A percentile compares a stretch with the other conserved stretches of the same genome.
Evolutionary conservation across 805 yeast genomes (phyloP).

Genomic region (Pichia thaimueangensis): DNA sequence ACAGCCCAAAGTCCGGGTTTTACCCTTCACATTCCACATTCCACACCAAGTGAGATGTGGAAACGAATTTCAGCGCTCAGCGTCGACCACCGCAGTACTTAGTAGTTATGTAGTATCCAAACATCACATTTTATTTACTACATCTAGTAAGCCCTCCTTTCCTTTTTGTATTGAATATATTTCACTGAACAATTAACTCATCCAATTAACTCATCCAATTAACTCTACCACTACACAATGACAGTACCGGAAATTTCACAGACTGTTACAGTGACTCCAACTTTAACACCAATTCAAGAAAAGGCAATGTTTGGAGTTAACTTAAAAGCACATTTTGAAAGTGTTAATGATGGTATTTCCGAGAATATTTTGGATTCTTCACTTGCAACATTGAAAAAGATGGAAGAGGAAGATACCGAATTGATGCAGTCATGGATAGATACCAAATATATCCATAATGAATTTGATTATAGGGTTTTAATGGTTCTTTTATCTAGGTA

Average conservation of each 20-base stretch:
- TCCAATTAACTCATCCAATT: too few species aligned
- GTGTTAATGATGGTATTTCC: neutral
- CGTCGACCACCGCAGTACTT: too few species aligned
- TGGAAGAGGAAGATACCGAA: conserved; percentile 1
- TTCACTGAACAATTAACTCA: too few species aligned
- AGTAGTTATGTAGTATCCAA: too few species aligned
- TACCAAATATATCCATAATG: neutral
- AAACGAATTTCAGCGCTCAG: too few species aligned
- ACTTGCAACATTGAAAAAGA: conserved; percentile 1
- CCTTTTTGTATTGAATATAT: too few species aligned
- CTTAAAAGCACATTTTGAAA: neutral
- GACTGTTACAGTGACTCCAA: conserved; percentile 29
- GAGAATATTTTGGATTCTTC: conserved; percentile 9
- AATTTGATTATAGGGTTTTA: conserved; percentile 8
- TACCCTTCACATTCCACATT: too few species aligned
- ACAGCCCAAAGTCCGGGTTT: too few species aligned
- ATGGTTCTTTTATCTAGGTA: neutral
- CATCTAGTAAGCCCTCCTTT: too few species aligned
- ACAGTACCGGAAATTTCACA: neutral
- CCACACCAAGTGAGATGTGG: too few species aligned
- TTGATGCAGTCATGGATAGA: neutral
- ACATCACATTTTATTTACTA: too few species aligned
- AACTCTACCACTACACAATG: neutral
- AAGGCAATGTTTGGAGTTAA: conserved; percentile 12
- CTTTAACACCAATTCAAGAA: conserved; percentile 12